Evolutionary conservation across 2,329 filamentous ascomycete genomes (phyloP).

Genomic region (Colletotrichum sojae): DNA sequence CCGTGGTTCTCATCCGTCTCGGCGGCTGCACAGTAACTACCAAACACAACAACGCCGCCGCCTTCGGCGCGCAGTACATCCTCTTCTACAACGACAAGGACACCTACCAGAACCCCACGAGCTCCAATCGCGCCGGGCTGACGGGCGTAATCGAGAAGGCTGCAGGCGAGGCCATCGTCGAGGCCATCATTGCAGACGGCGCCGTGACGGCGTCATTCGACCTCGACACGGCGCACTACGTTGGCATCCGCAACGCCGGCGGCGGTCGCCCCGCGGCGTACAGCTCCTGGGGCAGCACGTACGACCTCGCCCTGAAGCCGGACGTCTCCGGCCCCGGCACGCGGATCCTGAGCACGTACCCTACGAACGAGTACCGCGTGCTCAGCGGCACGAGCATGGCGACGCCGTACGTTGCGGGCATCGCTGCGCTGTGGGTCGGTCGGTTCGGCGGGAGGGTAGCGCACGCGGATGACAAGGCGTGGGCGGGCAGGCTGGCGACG

Average conservation of each 20-base stretch:
- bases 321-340: conserved; percentile 19
- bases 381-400: conserved; percentile 26
- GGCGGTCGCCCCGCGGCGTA: conserved; percentile 45
- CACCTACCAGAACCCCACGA: conserved; percentile 5
- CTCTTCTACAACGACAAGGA: conserved; percentile 25
- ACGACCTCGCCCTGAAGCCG: conserved; percentile 26
- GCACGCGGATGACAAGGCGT: conserved; percentile 45
- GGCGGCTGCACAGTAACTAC: conserved; percentile 7
- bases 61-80: conserved; percentile 16
- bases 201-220: conserved; percentile 56
- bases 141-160: conserved; percentile 48
- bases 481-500: conserved; percentile 2
- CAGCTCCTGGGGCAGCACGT: conserved; percentile 59
- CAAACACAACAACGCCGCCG: conserved; percentile 15
- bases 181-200: conserved; percentile 53
- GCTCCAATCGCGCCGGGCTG: background rate
- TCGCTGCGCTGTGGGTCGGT: conserved; percentile 21
- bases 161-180: conserved; percentile 45
- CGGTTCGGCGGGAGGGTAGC: conserved; percentile 49
- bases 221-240: conserved; percentile 12
- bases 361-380: background rate
- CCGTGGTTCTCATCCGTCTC: conserved; percentile 7
- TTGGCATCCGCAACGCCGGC: conserved; percentile 20
- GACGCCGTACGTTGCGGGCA: conserved; percentile 11
- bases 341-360: conserved; percentile 27